Percentiles rank a stretch among this genome's conserved stretches.
These are phyloP conservation scores for Apophysomyces elegans DNA, from an alignment of 371 early-diverging fungal genomes.

Conservation along the genomic window DNA sequence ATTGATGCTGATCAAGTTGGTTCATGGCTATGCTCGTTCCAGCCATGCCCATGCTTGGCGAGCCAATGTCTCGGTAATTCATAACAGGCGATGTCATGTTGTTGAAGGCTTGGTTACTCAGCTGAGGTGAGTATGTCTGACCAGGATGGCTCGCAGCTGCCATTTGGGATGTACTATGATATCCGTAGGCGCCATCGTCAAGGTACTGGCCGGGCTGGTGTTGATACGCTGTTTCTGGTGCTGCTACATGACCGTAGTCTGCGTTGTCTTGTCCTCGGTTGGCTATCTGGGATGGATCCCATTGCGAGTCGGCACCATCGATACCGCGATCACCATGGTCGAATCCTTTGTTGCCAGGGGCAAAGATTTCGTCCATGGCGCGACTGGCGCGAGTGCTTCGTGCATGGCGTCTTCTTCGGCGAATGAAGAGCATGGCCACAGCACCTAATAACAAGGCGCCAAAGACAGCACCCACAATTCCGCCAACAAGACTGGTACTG, in stretches of 20 bases:
- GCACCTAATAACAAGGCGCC: slow-evolving; percentile 11
- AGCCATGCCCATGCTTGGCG: neutral
- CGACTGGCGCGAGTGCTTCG: slow-evolving; percentile 15
- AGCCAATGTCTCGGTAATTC: slow-evolving; percentile 11
- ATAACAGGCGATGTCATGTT: slow-evolving; percentile 14
- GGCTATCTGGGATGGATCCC: neutral
- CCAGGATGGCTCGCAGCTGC: neutral
- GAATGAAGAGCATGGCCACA: slow-evolving; percentile 12
- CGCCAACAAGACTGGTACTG: slow-evolving; percentile 10
- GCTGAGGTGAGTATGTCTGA: slow-evolving; percentile 14
- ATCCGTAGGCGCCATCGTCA: neutral
- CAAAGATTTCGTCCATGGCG: slow-evolving; percentile 18
- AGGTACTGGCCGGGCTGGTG: slow-evolving; percentile 4
- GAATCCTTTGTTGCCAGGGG: slow-evolving; percentile 10
- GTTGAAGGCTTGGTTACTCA: slow-evolving; percentile 12
- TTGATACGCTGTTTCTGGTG: slow-evolving; percentile 2
- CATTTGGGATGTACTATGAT: neutral
- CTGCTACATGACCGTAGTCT: neutral
- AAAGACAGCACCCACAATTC: slow-evolving; percentile 3
- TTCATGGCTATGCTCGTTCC: neutral
- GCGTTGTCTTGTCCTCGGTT: neutral
- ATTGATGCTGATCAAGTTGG: neutral
- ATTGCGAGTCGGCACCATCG: neutral
- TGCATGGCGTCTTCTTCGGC: slow-evolving; percentile 11
- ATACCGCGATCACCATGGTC: neutral